phyloP scores from a whole-genome alignment of 1,139 yeast species.

The Suhomyces atakaporum region DNA sequence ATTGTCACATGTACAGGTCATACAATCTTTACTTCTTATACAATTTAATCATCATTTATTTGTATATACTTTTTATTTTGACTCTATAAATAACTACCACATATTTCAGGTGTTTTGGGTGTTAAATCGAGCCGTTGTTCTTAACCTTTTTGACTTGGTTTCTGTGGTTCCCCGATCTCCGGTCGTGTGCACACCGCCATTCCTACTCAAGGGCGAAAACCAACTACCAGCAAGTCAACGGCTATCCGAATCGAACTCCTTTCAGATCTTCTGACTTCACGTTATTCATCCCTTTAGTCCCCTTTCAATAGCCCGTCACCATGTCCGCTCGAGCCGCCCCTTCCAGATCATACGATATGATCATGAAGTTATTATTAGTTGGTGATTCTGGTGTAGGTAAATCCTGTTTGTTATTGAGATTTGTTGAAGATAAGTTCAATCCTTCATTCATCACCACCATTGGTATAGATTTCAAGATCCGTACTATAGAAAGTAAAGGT shows the following conservation, averaged over 20 bases:
- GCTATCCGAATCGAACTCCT: not conserved
- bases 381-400: constrained; percentile 98
- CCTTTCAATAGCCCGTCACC: constrained; percentile 1
- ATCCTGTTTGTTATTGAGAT: constrained; percentile 89
- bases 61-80: too few relatives aligned
- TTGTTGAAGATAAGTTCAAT: constrained; percentile 95
- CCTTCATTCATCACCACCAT: constrained; percentile 96
- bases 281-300: not conserved
- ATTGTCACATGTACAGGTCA: not conserved
- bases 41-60: too few relatives aligned
- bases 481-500: constrained; percentile 93
- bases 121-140: too few relatives aligned
- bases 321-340: constrained; percentile 61
- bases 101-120: too few relatives aligned
- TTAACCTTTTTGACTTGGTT: too few relatives aligned
- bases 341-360: constrained; percentile 86
- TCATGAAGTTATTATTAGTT: constrained; percentile 88
- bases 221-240: not conserved
- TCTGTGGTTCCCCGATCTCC: not conserved
- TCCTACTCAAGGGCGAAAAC: constrained; percentile 1
- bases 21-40: too few relatives aligned
- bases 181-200: not conserved
- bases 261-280: not conserved
- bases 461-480: constrained; percentile 96
- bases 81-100: too few relatives aligned